Evolutionary conservation across 2,329 filamentous ascomycete species (phyloP), one percentile per base, ranked within the genome.

Genomic region (Tolypocladium pustulatum): DNA sequence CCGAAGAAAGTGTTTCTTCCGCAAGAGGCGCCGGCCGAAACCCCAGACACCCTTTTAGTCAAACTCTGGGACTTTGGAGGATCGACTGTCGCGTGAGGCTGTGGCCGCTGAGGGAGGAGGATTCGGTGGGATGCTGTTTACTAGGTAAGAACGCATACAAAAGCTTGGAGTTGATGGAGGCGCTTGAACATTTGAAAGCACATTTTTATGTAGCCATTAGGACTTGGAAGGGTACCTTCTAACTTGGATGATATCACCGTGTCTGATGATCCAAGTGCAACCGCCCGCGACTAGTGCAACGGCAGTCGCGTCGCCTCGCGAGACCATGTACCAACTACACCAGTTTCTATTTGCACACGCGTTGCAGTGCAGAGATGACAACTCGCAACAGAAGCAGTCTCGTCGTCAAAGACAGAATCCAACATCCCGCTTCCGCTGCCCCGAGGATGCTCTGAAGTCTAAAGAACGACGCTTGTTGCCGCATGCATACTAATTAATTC

Each of bases 1-100:
- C 92, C 93, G 9, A 94, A 94, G 76, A 85, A 81, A 65, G 88
- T 96, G 46, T 88, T 96, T 57, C 66, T 80, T 55, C 76, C 79
- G 0, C 76, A 83, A 15, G 81, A 83, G 36, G 68, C 70, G 12
- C 72, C 71, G 13, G 74, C 77, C 6, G 76, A 70, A 49, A 69
- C 75, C 17, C 76, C 81, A 58, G 80, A 87, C 64, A 81, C 74
- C 60, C 70, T 87, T 38, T 64, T 87, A 27, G 81, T 81, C 53
- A 84, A 79, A 68, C 71, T 87, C 34, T 88, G 84, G 84, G 78
- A 82, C 60, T 87, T 88, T 66, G 68, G 67, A 20, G 59, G 40
- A 30, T 32, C 62, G 2, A n/a, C 57, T 3, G 49, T 22, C 30
- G 49, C 49, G 22, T 53, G 49, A 53, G 49, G 20, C 20, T 30